phyloP scores from a whole-genome alignment of 306 rosid genomes.

The apple (Malus domestica) region ASM211411v1 NC_041804.1:5020001-5020500 shows the following conservation, averaged over 20 bases:
- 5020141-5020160: conserved; percentile 50
- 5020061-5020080: conserved; percentile 47
- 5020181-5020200: conserved; percentile 57
- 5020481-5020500: conserved; percentile 68
- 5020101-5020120: conserved; percentile 76
- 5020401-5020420: conserved; percentile 47
- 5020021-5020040: conserved; percentile 19
- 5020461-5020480: conserved; percentile 65
- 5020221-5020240: conserved; percentile 50
- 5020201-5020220: conserved; percentile 42
- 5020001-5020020: not conserved
- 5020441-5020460: conserved; percentile 42
- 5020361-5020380: conserved; percentile 44
- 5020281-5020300: conserved; percentile 54
- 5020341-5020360: conserved; percentile 74
- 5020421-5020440: conserved; percentile 71
- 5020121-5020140: conserved; percentile 70
- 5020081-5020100: conserved; percentile 60
- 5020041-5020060: conserved; percentile 55
- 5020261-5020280: conserved; percentile 65
- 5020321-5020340: conserved; percentile 73
- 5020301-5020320: conserved; percentile 74
- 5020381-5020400: conserved; percentile 53
- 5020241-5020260: conserved; percentile 31
- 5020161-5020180: conserved; percentile 73